A percentile compares a stretch with the other conserved stretches of the same genome.
These are phyloP conservation scores for Ploettnerulaceae sp. DNA, from an alignment of 2,329 filamentous ascomycete species.

Conservation along the genomic window DNA sequence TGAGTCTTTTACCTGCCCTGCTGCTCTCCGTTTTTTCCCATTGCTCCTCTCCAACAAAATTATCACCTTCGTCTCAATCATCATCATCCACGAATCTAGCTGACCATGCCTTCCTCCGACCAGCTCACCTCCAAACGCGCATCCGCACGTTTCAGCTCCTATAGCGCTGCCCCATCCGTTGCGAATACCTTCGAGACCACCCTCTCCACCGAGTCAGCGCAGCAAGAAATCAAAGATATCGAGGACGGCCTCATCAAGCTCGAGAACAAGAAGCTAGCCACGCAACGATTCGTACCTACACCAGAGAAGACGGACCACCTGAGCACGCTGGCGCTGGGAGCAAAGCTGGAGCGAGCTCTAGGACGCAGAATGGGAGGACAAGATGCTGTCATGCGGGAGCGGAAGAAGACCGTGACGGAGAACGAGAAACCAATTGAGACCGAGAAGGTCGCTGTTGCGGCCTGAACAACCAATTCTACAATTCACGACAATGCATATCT, in stretches of 20 bases:
- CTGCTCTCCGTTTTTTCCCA: not conserved
- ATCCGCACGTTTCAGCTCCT: constrained; percentile 49
- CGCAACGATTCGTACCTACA: constrained; percentile 62
- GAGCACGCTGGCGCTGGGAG: constrained; percentile 65
- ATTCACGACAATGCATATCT: not conserved
- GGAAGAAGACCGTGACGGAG: constrained; percentile 13
- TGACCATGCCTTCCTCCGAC: constrained; percentile 17
- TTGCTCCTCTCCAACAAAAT: constrained; percentile 6
- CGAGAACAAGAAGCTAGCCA: constrained; percentile 62
- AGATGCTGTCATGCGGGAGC: constrained; percentile 58
- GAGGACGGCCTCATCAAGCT: constrained; percentile 61
- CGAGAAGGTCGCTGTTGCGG: constrained; percentile 14
- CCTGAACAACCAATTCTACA: not conserved
- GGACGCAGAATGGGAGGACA: constrained; percentile 65
- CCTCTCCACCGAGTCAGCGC: constrained; percentile 31
- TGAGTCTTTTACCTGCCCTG: constrained; percentile 35
- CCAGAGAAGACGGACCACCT: constrained; percentile 63
- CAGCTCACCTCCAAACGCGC: constrained; percentile 42
- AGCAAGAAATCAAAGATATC: constrained; percentile 53
- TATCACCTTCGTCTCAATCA: constrained; percentile 1
- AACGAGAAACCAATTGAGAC: constrained; percentile 8
- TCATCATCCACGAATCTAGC: constrained; percentile 5
- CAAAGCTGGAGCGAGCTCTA: constrained; percentile 68
- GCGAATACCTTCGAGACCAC: constrained; percentile 36
- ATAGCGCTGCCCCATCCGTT: constrained; percentile 44